Base-by-base conservation (phyloP, 345 rosid genomes). In the Boechera divaricarpa region DNA sequence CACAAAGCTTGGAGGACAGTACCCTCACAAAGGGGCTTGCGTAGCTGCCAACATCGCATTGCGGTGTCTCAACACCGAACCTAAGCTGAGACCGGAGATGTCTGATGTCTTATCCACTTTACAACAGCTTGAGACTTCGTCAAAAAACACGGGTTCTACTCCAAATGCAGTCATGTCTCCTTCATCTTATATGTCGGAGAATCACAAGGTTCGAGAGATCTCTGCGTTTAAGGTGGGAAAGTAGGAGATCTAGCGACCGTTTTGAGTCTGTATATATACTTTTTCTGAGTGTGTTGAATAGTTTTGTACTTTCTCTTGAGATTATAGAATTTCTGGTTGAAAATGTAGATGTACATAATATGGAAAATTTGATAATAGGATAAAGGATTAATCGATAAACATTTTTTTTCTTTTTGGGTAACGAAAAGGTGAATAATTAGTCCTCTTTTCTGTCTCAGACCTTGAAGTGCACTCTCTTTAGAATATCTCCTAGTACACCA, bases 71-170 rank as follows among this genome's bases (percentile, higher is more conserved):
- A 78, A 84, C 13, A 66, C 77, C 2, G 87, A 90, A 62, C 84
- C 91, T 75, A 86, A 87, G 84, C 51, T 66, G 58, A 84, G 92
- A 12, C 95, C 93, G 6, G 65, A 77, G 29, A 90, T 92, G 88
- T 54, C 85, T 28, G 87, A 87, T 49, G 87, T 91, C 49, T 63
- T 90, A 57, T 63, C 57, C 10, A 67, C 79, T 21, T 79, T 92
- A 24, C 83, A 87, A 72, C 54, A 56, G 69, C 74, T 79, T 32
- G 74, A 61, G 38, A 18, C 4, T 61, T 60, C 6, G 7, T 21
- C 59, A 4, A 73, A 73, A 29, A 69, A 53, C 24, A 68, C 13
- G 1, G 48, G 56, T n/a, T 18, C 52, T 61, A 61, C 58, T 69
- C 63, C 61, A 60, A 60, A n/a, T 15, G 12, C 32, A 31, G 4